These are phyloP conservation scores for Bauhinia variegata DNA, from an alignment of 306 rosid genomes.

Conservation along the genomic window DNA sequence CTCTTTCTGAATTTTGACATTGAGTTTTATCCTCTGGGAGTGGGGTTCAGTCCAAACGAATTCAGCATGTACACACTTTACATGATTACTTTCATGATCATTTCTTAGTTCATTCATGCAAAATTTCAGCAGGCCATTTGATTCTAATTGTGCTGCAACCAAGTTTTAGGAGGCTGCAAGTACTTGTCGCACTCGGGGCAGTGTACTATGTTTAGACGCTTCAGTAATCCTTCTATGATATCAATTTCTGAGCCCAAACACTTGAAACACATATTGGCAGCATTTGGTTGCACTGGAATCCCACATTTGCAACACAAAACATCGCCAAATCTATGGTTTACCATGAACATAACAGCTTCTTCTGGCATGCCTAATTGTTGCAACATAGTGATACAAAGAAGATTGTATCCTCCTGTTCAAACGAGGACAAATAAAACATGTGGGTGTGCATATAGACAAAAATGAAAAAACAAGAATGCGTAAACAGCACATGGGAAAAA, in stretches of 20 bases:
- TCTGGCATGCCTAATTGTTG: conserved; percentile 38
- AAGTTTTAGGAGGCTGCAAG: conserved; percentile 63
- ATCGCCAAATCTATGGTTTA: conserved; percentile 46
- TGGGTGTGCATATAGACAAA: too few species aligned
- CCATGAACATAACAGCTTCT: conserved; percentile 48
- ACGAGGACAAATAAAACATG: too few species aligned
- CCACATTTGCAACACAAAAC: conserved; percentile 65
- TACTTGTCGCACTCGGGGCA: conserved; percentile 53
- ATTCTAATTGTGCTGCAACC: conserved; percentile 52
- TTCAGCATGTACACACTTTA: not conserved
- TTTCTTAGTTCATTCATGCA: conserved; percentile 54
- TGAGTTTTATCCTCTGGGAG: conserved; percentile 45
- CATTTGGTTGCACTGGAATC: conserved; percentile 57
- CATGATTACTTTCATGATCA: conserved; percentile 36
- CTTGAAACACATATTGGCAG: conserved; percentile 64
- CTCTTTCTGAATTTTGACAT: conserved; percentile 55
- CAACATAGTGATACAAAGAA: not conserved
- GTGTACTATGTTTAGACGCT: conserved; percentile 46
- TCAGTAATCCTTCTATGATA: conserved; percentile 57
- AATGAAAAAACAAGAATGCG: too few species aligned
- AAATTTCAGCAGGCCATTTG: conserved; percentile 56
- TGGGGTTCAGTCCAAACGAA: too few species aligned
- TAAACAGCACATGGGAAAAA: too few species aligned
- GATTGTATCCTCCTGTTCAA: too few species aligned
- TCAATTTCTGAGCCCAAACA: conserved; percentile 59